phyloP scores from a whole-genome alignment of 345 rosid species.

The Passiflora organensis region DNA sequence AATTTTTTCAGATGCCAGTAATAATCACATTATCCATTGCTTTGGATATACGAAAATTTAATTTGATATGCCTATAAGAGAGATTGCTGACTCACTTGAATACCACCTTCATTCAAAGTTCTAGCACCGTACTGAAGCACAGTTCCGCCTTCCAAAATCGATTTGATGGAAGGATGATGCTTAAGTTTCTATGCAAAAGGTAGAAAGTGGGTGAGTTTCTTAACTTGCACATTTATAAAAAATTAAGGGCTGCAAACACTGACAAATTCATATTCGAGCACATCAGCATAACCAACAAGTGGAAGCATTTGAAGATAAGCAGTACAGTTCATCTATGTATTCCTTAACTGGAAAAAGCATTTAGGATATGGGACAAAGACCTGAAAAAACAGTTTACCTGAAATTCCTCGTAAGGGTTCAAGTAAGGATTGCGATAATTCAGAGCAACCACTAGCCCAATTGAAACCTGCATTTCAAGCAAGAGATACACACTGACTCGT shows the following conservation, averaged over 20 bases:
- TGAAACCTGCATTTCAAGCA: conserved; percentile 56
- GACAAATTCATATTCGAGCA: neutral
- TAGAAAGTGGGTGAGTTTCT: conserved; percentile 11
- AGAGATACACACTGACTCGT: neutral
- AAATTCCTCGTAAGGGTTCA: conserved; percentile 89
- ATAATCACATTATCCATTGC: neutral
- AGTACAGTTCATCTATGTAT: neutral
- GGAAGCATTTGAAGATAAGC: neutral
- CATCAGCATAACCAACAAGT: neutral
- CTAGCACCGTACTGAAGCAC: conserved; percentile 96
- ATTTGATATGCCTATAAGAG: neutral
- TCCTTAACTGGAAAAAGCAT: neutral
- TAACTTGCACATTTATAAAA: neutral
- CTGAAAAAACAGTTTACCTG: conserved; percentile 49
- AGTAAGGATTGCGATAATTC: conserved; percentile 76
- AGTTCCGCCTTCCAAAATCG: conserved; percentile 78
- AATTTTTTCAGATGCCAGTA: neutral
- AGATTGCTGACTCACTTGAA: conserved; percentile 60
- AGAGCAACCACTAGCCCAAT: conserved; percentile 86
- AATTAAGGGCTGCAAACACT: too few species aligned
- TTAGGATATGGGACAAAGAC: neutral
- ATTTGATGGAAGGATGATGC: conserved; percentile 85
- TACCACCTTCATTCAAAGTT: conserved; percentile 92
- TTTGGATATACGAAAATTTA: neutral
- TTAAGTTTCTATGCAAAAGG: conserved; percentile 59